These are phyloP conservation scores for Cadophora sp. DNA, from an alignment of 2,329 filamentous ascomycete species.

Conservation along the genomic window DNA sequence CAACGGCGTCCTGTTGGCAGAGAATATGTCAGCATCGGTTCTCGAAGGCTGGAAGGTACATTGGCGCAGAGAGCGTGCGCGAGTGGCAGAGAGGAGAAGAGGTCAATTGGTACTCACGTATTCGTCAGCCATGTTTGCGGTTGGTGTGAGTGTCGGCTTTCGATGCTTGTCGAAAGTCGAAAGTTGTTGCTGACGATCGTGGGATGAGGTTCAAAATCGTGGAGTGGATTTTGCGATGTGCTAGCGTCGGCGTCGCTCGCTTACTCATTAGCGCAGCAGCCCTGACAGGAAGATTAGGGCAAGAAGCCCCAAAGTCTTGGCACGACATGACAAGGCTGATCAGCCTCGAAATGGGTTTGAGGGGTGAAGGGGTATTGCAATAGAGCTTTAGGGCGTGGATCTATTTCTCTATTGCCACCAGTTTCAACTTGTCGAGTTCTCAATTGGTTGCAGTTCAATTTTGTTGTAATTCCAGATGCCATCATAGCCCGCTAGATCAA, in stretches of 20 bases:
- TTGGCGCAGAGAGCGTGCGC: not conserved
- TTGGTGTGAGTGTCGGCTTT: constrained; percentile 40
- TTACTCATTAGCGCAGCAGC: constrained; percentile 16
- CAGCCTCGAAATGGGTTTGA: constrained; percentile 5
- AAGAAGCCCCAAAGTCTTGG: constrained; percentile 15
- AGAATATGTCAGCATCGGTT: constrained; percentile 46
- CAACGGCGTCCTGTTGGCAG: constrained; percentile 81
- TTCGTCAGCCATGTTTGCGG: constrained; percentile 82
- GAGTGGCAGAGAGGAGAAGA: constrained; percentile 7
- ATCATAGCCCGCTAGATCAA: too few species aligned
- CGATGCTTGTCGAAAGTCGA: constrained; percentile 43
- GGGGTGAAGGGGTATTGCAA: not conserved
- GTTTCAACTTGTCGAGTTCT: too few species aligned
- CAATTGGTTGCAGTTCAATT: too few species aligned
- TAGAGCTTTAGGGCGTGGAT: not conserved
- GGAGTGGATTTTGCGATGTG: constrained; percentile 27
- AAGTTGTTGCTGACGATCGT: constrained; percentile 33
- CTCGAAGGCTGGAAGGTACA: not conserved
- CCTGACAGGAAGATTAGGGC: constrained; percentile 15
- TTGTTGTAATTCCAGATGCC: too few species aligned
- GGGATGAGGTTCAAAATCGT: constrained; percentile 23
- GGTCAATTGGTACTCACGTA: constrained; percentile 64
- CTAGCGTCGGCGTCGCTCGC: constrained; percentile 25
- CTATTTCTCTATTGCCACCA: not conserved
- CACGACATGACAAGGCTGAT: constrained; percentile 8